Evolutionary conservation across 73 alveolate species (phyloP).

Genomic region (Durusdinium trenchii): DNA sequence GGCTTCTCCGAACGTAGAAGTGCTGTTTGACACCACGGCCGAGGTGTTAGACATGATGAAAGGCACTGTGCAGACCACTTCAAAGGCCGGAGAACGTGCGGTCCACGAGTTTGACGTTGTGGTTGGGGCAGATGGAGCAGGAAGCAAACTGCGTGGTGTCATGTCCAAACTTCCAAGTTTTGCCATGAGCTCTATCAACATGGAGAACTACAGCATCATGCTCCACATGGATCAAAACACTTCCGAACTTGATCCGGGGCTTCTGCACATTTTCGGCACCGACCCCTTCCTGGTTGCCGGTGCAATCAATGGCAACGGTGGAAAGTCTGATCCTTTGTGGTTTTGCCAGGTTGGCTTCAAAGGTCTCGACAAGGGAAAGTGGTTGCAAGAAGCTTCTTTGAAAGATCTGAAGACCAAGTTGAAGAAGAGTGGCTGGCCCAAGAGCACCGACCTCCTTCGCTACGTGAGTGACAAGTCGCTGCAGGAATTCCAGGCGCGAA

Average conservation of each 20-base stretch:
- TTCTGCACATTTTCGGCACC: neutral
- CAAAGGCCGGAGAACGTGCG: slow-evolving; percentile 19
- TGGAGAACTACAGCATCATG: slow-evolving; percentile 55
- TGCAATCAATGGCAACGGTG: slow-evolving; percentile 56
- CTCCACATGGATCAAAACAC: slow-evolving; percentile 64
- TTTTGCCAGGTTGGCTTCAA: slow-evolving; percentile 53
- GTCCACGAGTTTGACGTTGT: slow-evolving; percentile 14
- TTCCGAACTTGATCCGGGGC: slow-evolving; percentile 46
- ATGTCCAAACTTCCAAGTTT: slow-evolving; percentile 47
- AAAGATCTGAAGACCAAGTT: slow-evolving; percentile 26
- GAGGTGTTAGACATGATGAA: slow-evolving; percentile 36
- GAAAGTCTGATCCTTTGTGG: slow-evolving; percentile 47
- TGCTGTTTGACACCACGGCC: slow-evolving; percentile 17
- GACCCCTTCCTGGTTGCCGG: slow-evolving; percentile 58
- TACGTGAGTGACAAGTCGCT: slow-evolving; percentile 24
- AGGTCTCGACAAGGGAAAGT: slow-evolving; percentile 37
- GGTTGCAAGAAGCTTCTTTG: slow-evolving; percentile 45
- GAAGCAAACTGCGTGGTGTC: slow-evolving; percentile 45
- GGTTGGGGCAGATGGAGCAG: slow-evolving; percentile 73
- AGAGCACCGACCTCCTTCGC: slow-evolving; percentile 34
- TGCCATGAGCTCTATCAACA: neutral
- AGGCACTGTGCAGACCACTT: slow-evolving; percentile 58
- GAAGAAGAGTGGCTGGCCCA: slow-evolving; percentile 48
- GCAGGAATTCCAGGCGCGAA: slow-evolving; percentile 19
- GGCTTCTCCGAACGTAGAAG: slow-evolving; percentile 17